These are phyloP conservation scores for Lachnellula suecica DNA, from an alignment of 2,329 filamentous ascomycete species.

Conservation along the genomic window DNA sequence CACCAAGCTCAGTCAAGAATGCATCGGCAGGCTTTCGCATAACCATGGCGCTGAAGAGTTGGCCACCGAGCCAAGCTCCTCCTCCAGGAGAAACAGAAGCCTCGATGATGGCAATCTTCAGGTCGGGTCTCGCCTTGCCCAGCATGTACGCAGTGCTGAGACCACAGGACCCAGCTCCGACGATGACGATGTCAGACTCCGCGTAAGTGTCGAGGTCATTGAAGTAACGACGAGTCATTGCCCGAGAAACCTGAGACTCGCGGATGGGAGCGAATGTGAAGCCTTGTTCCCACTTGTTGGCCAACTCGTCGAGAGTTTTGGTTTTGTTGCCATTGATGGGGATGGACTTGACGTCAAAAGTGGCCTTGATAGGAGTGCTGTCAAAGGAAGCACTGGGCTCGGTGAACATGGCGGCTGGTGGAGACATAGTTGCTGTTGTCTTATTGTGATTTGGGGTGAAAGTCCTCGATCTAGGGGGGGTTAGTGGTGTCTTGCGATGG, in stretches of 20 bases:
- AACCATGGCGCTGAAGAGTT: slow-evolving; percentile 93
- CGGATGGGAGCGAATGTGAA: slow-evolving; percentile 87
- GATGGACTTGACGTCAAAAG: slow-evolving; percentile 49
- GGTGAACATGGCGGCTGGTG: slow-evolving; percentile 67
- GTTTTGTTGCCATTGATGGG: slow-evolving; percentile 41
- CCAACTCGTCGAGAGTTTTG: slow-evolving; percentile 58
- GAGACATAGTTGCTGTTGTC: slow-evolving; percentile 64
- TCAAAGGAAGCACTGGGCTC: slow-evolving; percentile 32
- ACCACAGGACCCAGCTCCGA: slow-evolving; percentile 87
- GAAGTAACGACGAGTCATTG: slow-evolving; percentile 94
- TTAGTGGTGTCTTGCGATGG: slow-evolving; percentile 37
- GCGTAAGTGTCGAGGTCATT: slow-evolving; percentile 83
- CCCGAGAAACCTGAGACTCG: slow-evolving; percentile 87
- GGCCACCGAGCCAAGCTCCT: slow-evolving; percentile 89
- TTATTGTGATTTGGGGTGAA: slow-evolving; percentile 37
- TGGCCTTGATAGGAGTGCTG: slow-evolving; percentile 36
- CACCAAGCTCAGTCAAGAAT: slow-evolving; percentile 78
- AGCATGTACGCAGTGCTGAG: slow-evolving; percentile 83
- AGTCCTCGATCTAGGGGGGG: slow-evolving; percentile 39
- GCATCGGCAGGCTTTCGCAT: slow-evolving; percentile 90
- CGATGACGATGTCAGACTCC: slow-evolving; percentile 91
- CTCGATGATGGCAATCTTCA: slow-evolving; percentile 90
- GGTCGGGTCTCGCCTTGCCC: slow-evolving; percentile 78
- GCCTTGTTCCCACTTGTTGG: slow-evolving; percentile 68
- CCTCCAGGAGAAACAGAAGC: slow-evolving; percentile 84